These are phyloP conservation scores for Hypomyces rosellus DNA, from an alignment of 2,329 filamentous ascomycete species.

Conservation along the genomic window DNA sequence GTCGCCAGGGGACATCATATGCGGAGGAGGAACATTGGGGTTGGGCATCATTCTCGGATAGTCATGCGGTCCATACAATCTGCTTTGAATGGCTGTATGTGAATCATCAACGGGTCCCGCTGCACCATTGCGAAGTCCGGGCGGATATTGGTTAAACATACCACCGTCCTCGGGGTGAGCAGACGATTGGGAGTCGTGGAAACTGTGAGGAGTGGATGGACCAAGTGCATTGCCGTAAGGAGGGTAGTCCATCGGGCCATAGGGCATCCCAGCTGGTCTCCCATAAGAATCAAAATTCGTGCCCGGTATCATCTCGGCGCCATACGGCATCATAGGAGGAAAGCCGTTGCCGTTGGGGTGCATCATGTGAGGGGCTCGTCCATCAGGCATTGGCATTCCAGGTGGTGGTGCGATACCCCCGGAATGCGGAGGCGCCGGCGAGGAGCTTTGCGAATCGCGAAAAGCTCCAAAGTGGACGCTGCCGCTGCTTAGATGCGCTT, in stretches of 20 bases:
- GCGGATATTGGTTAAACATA: constrained; percentile 33
- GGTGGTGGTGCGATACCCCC: constrained; percentile 44
- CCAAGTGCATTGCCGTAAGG: constrained; percentile 37
- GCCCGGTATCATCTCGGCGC: constrained; percentile 28
- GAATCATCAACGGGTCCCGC: constrained; percentile 25
- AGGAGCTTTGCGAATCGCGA: constrained; percentile 50
- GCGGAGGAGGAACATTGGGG: constrained; percentile 20
- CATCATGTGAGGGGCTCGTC: constrained; percentile 28
- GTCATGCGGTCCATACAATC: constrained; percentile 26
- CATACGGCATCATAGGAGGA: constrained; percentile 32
- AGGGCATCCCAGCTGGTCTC: constrained; percentile 29
- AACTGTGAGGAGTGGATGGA: constrained; percentile 53
- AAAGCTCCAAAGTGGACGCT: constrained; percentile 52
- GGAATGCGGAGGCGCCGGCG: constrained; percentile 47
- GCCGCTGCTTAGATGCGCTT: constrained; percentile 47
- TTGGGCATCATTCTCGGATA: constrained; percentile 29
- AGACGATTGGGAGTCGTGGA: constrained; percentile 56
- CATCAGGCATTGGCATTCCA: constrained; percentile 32
- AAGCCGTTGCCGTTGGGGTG: constrained; percentile 27
- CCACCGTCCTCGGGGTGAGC: constrained; percentile 40
- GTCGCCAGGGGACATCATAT: constrained; percentile 22
- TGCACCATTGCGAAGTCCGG: constrained; percentile 33
- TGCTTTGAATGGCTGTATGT: constrained; percentile 16
- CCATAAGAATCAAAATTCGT: constrained; percentile 32
- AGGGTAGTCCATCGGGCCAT: constrained; percentile 29